Evolutionary conservation across 148 eudicot species (phyloP), one percentile per base, ranked within the genome.

Genomic region (Nepenthes mirabilis): DNA sequence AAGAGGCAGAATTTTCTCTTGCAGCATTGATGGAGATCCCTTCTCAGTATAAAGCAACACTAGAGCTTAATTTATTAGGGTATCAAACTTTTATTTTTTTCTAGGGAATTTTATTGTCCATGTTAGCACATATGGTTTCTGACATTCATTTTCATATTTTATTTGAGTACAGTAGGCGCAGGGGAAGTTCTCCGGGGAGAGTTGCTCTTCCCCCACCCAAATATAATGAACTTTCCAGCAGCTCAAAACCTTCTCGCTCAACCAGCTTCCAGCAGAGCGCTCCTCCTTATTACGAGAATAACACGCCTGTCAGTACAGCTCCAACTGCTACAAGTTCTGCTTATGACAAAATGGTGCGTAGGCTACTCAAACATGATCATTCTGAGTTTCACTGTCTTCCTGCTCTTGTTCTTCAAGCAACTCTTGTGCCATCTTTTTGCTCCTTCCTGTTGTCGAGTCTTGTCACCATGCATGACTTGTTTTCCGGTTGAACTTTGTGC

Each of bases 1-100:
- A 86, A 53, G 99, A 93, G 84, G 79, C 97, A 33, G 86, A 89
- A 64, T 89, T 89, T 74, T 95, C 99, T 53, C 80, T 93, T 50
- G 49, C 91, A 57, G 95, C 99, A 35, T 62, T 93, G 61, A 93
- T 93, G 99, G 97, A 89, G 70, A 82, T 93, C 71, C 99, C 99
- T 65, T 61, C 87, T 62, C 99, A 93, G 59, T 93, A 89, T 50
- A 86, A 84, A 70, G 97, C 95, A 60, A 89, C 97, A 2, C 69
- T 84, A 53, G 97, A 86, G 77, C 90, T 86, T 62, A 71, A 68
- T 68, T 60, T 93, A 63, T 72, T 89, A 62, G 97, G 99, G 99
- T 93, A 80, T 74, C 14, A 1, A 14, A 51, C 37, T 43, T 48
- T 58, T 43, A 58, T 37, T 34, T 55, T 49, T 49, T 23, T 12